Evolutionary conservation across 1,139 yeast species (phyloP), one percentile per base, ranked within the genome.

Genomic region (Candida tunisiensis): DNA sequence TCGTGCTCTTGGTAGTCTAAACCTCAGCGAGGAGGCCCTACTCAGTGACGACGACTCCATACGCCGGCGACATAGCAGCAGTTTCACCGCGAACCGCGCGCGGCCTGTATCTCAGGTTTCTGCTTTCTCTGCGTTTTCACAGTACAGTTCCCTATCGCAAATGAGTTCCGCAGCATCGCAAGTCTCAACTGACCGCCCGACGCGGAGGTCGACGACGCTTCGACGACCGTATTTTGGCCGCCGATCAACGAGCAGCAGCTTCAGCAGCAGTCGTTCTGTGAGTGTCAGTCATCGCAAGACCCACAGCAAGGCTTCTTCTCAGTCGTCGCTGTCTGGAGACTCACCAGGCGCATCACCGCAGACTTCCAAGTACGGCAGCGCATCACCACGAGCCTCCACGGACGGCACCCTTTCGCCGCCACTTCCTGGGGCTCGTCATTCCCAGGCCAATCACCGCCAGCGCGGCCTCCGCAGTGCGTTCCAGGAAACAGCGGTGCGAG

Each of bases 111-210:
- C 22, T 4, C 22, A 20, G 14, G 11, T 20, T n/a, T 10, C 14
- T 33, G 67, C 62, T 28, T 41, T 64, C 22, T 69, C 78, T 28
- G 77, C 71, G 38, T 57, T 65, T 36, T 65, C 72, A 2, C 63
- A 65, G 16, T 42, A 38, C 17, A 53, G 51, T 46, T 50, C 1
- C 26, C 34, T 13, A 31, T 34, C 4, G 43, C 49, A 5, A 44
- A 41, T 25, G 16, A 38, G 15, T 40, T 39, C 47, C 3, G 37
- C 37, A 3, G 31, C 39, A 5, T 41, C 46, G 6, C 39, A 38
- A 19, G 24, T 30, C 4, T 43, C 48, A 14, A 15, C 22, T 11
- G 25, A 17, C 22, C 23, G 19, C 19, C 17, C 14, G 26, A 18
- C n/a, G 14, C 23, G 17, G 18, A 13, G 11, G 22, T 8, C n/a